These are phyloP conservation scores for Tylopilus sp. DNA, from an alignment of 768 basidiomycete genomes.

Conservation along the genomic window DNA sequence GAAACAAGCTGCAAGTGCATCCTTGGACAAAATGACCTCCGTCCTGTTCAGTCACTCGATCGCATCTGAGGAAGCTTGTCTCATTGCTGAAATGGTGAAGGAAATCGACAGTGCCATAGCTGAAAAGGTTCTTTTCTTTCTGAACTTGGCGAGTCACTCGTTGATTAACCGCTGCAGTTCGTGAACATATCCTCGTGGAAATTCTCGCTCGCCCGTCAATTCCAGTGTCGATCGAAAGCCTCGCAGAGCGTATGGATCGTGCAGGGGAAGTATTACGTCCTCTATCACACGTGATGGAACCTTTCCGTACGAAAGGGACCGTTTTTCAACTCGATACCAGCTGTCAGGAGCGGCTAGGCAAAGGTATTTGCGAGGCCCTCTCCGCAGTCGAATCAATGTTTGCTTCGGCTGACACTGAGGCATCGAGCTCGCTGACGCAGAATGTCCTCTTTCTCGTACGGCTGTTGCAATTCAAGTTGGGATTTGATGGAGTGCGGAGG, in stretches of 20 bases:
- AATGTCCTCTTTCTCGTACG: constrained; percentile 57
- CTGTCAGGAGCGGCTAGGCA: constrained; percentile 55
- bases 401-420: constrained; percentile 17
- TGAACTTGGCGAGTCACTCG: not conserved
- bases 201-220: constrained; percentile 40
- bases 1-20: constrained; percentile 50
- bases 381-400: constrained; percentile 37
- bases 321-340: constrained; percentile 45
- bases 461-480: constrained; percentile 69
- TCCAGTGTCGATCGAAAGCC: constrained; percentile 24
- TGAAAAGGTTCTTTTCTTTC: constrained; percentile 48
- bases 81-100: constrained; percentile 75
- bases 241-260: constrained; percentile 44
- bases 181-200: constrained; percentile 63
- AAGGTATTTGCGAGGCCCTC: constrained; percentile 46
- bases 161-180: constrained; percentile 42
- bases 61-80: constrained; percentile 75
- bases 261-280: constrained; percentile 69
- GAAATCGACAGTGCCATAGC: constrained; percentile 66
- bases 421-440: constrained; percentile 33
- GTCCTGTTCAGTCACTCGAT: constrained; percentile 71
- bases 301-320: constrained; percentile 49
- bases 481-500: constrained; percentile 59
- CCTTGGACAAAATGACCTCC: constrained; percentile 62
- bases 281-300: constrained; percentile 64